Evolutionary conservation across 2,329 filamentous ascomycete species (phyloP).

Genomic region (Thelonectria rubi): DNA sequence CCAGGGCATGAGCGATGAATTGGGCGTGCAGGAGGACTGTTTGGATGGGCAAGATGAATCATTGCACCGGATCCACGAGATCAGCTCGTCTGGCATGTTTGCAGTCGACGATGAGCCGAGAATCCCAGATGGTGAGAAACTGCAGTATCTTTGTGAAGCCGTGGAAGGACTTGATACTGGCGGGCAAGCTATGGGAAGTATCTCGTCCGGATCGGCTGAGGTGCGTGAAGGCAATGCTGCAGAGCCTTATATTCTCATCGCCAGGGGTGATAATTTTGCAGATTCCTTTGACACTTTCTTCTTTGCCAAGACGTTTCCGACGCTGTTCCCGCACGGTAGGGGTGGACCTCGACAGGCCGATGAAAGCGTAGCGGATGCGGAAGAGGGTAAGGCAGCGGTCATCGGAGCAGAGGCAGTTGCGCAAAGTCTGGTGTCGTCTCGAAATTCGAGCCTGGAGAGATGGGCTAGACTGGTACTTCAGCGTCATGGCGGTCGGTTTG

Average conservation of each 20-base stretch:
- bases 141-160: neutral
- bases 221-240: neutral
- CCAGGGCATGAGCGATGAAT: too few species aligned
- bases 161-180: neutral
- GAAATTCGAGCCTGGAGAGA: neutral
- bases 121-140: neutral
- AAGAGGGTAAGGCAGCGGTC: too few species aligned
- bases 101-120: neutral
- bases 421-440: neutral
- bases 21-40: too few species aligned
- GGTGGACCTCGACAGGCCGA: slow-evolving; percentile 17
- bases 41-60: too few species aligned
- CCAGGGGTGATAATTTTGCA: slow-evolving; percentile 25
- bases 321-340: slow-evolving; percentile 17
- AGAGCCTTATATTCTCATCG: slow-evolving; percentile 16
- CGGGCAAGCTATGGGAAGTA: neutral
- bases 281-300: slow-evolving; percentile 24
- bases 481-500: slow-evolving; percentile 12
- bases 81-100: slow-evolving; percentile 4
- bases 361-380: slow-evolving; percentile 1
- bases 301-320: slow-evolving; percentile 30
- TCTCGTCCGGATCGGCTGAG: slow-evolving; percentile 7
- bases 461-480: neutral
- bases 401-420: neutral
- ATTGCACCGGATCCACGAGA: neutral